Conservation (phyloP, 1,284 basidiomycete species). For the Moniliophthora roreri region DNA sequence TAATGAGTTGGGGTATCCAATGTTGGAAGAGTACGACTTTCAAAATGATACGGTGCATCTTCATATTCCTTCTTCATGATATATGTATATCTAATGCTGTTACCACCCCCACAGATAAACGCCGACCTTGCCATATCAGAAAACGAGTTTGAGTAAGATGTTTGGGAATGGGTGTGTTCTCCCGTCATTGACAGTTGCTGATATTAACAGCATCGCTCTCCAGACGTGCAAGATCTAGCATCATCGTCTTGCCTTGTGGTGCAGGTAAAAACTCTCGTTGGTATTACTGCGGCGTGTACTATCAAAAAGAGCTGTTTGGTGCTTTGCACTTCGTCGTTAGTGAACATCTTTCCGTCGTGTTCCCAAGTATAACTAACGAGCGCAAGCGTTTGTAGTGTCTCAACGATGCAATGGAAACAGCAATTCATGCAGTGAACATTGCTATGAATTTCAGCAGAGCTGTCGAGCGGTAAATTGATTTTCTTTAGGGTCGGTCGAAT, state of each 20-base stretch:
- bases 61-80: too few relatives aligned
- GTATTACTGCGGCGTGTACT: constrained; percentile 98
- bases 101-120: constrained; percentile 49
- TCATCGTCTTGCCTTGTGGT: constrained; percentile 98
- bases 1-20: constrained; percentile 93
- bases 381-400: constrained; percentile 82
- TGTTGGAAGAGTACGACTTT: constrained; percentile 98
- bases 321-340: constrained; percentile 93
- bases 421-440: constrained; percentile 98
- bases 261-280: constrained; percentile 98
- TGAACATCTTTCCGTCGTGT: constrained; percentile 10
- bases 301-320: constrained; percentile 99
- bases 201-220: constrained; percentile 6
- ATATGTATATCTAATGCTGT: too few relatives aligned
- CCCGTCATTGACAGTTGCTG: too few relatives aligned
- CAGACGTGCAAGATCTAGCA: constrained; percentile 94
- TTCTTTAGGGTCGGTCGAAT: too few relatives aligned
- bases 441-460: constrained; percentile 95
- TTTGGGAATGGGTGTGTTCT: constrained; percentile 87
- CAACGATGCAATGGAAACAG: constrained; percentile 97
- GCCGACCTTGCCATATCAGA: constrained; percentile 96
- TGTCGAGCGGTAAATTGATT: constrained; percentile 87
- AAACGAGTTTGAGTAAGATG: constrained; percentile 97
- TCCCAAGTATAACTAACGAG: constrained; percentile 7
- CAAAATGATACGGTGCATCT: constrained; percentile 73